Conservation (phyloP, 73 alveolate species). For the Stentor coeruleus region DNA sequence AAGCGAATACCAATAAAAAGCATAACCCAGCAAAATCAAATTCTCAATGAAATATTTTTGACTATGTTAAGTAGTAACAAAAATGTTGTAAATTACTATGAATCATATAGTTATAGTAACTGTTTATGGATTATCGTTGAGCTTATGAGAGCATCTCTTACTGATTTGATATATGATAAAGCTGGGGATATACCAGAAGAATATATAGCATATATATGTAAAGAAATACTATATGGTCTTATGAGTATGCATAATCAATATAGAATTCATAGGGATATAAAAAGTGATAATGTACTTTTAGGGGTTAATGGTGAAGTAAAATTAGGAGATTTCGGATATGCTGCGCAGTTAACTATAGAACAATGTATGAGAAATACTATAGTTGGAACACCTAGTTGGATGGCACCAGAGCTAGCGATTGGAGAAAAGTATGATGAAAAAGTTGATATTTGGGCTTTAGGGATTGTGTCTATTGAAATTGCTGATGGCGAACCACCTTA, state of each 20-base stretch:
- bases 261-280: constrained; percentile 61
- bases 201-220: constrained; percentile 49
- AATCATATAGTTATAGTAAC: too few relatives aligned
- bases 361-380: constrained; percentile 48
- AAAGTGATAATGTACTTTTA: constrained; percentile 52
- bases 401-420: constrained; percentile 80
- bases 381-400: constrained; percentile 81
- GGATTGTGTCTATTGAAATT: constrained; percentile 51
- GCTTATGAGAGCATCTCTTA: not conserved
- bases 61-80: not conserved
- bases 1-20: not conserved
- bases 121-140: not conserved
- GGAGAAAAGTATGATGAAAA: constrained; percentile 61
- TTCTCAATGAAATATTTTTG: not conserved
- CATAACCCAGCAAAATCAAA: not conserved
- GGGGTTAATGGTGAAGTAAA: constrained; percentile 51
- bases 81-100: not conserved
- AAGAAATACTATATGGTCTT: constrained; percentile 47
- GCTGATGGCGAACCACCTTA: constrained; percentile 68
- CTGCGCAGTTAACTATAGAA: constrained; percentile 63
- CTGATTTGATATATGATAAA: not conserved
- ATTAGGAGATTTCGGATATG: constrained; percentile 60
- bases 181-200: constrained; percentile 33
- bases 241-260: constrained; percentile 48
- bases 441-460: constrained; percentile 60